Conservation (phyloP, 1,284 basidiomycete genomes). For the Fomes fomentarius region DNA sequence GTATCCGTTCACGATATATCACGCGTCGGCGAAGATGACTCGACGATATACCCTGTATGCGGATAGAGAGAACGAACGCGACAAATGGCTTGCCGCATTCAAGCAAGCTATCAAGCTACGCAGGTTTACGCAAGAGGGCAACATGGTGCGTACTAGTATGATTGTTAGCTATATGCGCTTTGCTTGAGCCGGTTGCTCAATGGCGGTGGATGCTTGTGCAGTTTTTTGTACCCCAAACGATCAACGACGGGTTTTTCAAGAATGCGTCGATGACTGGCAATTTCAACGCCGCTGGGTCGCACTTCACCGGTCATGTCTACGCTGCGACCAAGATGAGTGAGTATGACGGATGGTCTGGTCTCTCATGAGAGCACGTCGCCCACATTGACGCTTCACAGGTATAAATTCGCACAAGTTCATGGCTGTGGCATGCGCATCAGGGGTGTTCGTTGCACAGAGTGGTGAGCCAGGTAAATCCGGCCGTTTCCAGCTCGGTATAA, state of each 20-base stretch:
- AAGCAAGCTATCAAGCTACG: constrained; percentile 64
- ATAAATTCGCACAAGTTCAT: constrained; percentile 57
- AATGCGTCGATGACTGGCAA: constrained; percentile 34
- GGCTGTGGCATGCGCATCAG: constrained; percentile 62
- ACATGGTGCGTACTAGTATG: constrained; percentile 64
- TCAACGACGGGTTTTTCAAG: constrained; percentile 68
- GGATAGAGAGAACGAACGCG: constrained; percentile 53
- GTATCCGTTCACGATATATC: constrained; percentile 78
- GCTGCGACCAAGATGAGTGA: constrained; percentile 66
- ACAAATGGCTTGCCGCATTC: constrained; percentile 65
- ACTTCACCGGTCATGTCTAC: constrained; percentile 58
- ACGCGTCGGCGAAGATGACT: constrained; percentile 55
- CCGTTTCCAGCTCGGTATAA: not conserved
- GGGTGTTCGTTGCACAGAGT: constrained; percentile 64
- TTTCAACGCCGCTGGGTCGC: constrained; percentile 27
- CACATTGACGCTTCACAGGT: too few relatives aligned
- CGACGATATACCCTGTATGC: constrained; percentile 76
- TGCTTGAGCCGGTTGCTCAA: too few relatives aligned
- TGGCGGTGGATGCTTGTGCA: not conserved
- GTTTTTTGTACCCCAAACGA: constrained; percentile 64
- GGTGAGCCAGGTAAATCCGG: constrained; percentile 46
- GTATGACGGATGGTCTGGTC: constrained; percentile 27
- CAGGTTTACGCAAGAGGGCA: constrained; percentile 64
- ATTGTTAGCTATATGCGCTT: not conserved
- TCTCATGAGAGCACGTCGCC: too few relatives aligned